phyloP scores from a whole-genome alignment of 23 red algal genomes.

The Gracilariopsis chorda region DNA sequence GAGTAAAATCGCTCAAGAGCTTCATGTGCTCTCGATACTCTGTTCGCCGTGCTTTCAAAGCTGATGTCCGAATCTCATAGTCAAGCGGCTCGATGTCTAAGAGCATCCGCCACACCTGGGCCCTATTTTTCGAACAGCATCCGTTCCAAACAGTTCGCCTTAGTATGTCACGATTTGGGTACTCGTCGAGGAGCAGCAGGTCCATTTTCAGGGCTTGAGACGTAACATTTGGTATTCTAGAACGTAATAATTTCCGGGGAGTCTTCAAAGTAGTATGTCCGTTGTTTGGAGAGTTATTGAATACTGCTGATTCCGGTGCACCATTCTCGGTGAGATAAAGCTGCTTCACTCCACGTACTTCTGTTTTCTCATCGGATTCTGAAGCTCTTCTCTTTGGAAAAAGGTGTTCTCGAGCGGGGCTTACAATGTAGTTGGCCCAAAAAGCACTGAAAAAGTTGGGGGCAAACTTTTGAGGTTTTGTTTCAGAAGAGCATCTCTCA shows the following conservation, averaged over 20 bases:
- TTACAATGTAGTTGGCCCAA: background rate
- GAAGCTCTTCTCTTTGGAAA: background rate
- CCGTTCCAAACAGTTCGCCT: conserved; percentile 44
- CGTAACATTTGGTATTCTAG: conserved; percentile 18
- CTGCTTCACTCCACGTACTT: background rate
- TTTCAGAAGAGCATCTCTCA: too few relatives aligned
- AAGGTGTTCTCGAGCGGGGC: background rate
- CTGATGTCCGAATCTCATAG: background rate
- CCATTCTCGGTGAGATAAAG: background rate
- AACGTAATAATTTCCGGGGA: background rate
- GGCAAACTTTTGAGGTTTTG: background rate
- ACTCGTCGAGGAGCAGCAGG: conserved; percentile 37
- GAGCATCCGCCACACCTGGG: conserved; percentile 77
- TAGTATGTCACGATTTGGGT: background rate
- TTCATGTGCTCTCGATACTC: conserved; percentile 51
- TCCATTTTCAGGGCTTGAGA: conserved; percentile 51
- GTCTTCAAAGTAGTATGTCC: background rate
- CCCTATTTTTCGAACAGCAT: conserved; percentile 42
- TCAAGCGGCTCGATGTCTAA: conserved; percentile 65
- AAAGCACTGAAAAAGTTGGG: background rate
- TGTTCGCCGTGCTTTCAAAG: conserved; percentile 27
- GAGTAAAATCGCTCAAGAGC: background rate
- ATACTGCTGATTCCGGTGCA: too few relatives aligned
- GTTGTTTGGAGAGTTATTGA: background rate
- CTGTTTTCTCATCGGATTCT: too few relatives aligned